phyloP scores from a whole-genome alignment of 2,329 filamentous ascomycete species.

The Aureobasidium sp. region DNA sequence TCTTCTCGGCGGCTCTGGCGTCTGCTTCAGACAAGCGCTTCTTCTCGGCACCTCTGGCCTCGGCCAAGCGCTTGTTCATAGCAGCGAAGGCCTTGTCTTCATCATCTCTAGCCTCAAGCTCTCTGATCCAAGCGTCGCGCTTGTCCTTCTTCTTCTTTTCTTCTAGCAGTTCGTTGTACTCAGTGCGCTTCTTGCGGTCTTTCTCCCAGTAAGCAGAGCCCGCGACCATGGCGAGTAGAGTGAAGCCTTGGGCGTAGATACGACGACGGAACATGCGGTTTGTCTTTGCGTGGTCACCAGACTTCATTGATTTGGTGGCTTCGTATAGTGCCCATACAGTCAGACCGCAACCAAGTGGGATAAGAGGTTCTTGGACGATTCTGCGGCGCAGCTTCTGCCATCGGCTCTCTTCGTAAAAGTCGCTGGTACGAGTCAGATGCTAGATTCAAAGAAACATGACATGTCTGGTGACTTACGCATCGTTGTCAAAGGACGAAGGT shows the following conservation, averaged over 20 bases:
- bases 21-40: slow-evolving; percentile 9
- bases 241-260: slow-evolving; percentile 90
- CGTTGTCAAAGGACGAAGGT: slow-evolving; percentile 74
- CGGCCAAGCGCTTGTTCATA: slow-evolving; percentile 29
- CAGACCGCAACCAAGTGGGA: slow-evolving; percentile 76
- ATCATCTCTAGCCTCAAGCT: slow-evolving; percentile 81
- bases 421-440: slow-evolving; percentile 38
- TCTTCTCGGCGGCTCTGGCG: slow-evolving; percentile 2
- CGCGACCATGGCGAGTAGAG: slow-evolving; percentile 78
- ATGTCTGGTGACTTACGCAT: slow-evolving; percentile 43
- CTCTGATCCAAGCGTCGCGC: slow-evolving; percentile 76
- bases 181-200: slow-evolving; percentile 69
- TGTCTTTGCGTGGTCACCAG: slow-evolving; percentile 74
- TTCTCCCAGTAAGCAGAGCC: slow-evolving; percentile 84
- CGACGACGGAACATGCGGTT: slow-evolving; percentile 96
- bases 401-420: slow-evolving; percentile 77
- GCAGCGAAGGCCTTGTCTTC: slow-evolving; percentile 57
- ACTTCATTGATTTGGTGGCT: slow-evolving; percentile 69
- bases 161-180: slow-evolving; percentile 67
- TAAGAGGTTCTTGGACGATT: slow-evolving; percentile 79
- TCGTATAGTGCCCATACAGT: slow-evolving; percentile 80
- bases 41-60: slow-evolving; percentile 21
- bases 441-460: neutral
- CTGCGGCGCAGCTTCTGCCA: slow-evolving; percentile 70
- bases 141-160: slow-evolving; percentile 76